These are phyloP conservation scores for Neophaeococcomyces aloes DNA, from an alignment of 2,329 filamentous ascomycete species.

Conservation along the genomic window DNA sequence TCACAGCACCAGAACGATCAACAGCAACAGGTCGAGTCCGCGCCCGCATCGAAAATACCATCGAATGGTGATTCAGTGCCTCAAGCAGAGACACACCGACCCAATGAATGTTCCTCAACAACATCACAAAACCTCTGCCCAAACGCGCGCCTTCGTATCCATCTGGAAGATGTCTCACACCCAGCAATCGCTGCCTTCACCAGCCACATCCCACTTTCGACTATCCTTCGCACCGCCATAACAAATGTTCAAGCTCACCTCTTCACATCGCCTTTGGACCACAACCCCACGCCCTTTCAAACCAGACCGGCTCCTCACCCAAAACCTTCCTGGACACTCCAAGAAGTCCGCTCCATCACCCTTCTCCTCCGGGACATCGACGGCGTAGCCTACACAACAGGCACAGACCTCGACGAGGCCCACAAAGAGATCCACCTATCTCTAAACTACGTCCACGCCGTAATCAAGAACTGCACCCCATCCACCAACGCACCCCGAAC, in stretches of 20 bases:
- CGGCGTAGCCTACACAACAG: constrained; percentile 83
- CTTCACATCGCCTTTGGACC: constrained; percentile 40
- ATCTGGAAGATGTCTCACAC: constrained; percentile 37
- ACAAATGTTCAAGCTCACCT: constrained; percentile 60
- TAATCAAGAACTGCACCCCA: constrained; percentile 23
- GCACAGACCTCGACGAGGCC: constrained; percentile 64
- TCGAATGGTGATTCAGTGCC: neutral
- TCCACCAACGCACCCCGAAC: neutral
- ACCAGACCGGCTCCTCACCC: constrained; percentile 9
- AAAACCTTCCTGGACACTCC: constrained; percentile 32
- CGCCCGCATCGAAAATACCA: too few relatives aligned
- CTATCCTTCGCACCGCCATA: constrained; percentile 53
- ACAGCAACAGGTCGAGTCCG: too few relatives aligned
- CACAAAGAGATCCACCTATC: constrained; percentile 93
- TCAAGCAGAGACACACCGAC: neutral
- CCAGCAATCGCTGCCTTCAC: constrained; percentile 59
- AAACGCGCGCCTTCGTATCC: constrained; percentile 19
- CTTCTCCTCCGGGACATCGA: constrained; percentile 67
- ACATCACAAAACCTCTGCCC: constrained; percentile 8
- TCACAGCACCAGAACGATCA: too few relatives aligned
- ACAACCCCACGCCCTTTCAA: neutral
- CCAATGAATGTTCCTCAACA: neutral
- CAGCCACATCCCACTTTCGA: constrained; percentile 49
- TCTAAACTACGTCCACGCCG: constrained; percentile 56
- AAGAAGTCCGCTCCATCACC: constrained; percentile 71